Evolutionary conservation across 495 filamentous ascomycete species (phyloP), one percentile per base, ranked within the genome.

Genomic region (Penicillium canescens): DNA sequence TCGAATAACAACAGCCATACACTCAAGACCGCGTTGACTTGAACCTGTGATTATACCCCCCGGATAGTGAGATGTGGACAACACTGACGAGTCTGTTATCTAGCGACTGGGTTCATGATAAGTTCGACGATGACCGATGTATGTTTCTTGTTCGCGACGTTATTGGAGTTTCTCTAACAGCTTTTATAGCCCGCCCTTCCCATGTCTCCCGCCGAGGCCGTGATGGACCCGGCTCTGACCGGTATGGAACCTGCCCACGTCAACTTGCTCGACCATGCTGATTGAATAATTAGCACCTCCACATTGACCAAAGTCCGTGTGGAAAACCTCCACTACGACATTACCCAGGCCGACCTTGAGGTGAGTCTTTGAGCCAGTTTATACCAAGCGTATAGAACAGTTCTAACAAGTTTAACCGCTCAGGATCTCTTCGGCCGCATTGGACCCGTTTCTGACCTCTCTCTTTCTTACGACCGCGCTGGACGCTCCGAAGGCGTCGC

Each of bases 51-150:
- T 43, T 55, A 54, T 40, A 16, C 46, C 47, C 21, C 31, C 35
- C 46, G 9, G 24, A 44, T 52, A 23, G 41, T 11, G 8, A 44
- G 23, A 47, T 48, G 57, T 31, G 60, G 14, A 21, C 18, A 39
- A 24, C 38, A 46, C 55, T 72, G 47, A 65, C 38, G 12, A 48
- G 14, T 42, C 31, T 45, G 34, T 49, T 57, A 31, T 50, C 36
- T 57, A 95, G 89, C 55, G 91, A 96, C 67, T 95, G 91, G 91
- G 87, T 93, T 56, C 91, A 96, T 65, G 91, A 96, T 72, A 88
- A 85, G 64, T 96, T 82, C 61, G 88, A 92, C 63, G 89, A 90
- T 59, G 78, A 78, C 63, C 63, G 73, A 40, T 61, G 48, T 39
- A 57, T 43, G 45, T 50, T 53, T 28, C 38, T 44, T 66, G 69